A percentile compares a stretch with the other conserved stretches of the same genome.
Conservation (phyloP, 352 stramenopile species). For the Pythium monospermum region DNA sequence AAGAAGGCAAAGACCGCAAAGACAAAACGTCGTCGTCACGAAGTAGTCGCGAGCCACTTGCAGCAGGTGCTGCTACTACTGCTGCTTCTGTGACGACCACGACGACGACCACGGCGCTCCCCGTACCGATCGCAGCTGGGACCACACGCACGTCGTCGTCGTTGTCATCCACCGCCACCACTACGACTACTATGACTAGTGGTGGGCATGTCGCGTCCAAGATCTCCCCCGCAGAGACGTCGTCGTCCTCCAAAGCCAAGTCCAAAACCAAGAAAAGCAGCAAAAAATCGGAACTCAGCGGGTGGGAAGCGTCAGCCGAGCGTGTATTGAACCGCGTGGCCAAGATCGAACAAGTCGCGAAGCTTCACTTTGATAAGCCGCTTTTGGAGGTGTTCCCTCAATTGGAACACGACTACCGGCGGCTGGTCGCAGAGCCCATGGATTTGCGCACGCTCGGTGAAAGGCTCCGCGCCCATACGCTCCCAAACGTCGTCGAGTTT, state of each 20-base stretch:
- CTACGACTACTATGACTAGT: neutral
- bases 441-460: constrained; percentile 71
- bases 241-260: constrained; percentile 16
- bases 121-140: neutral
- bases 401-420: constrained; percentile 51
- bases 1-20: constrained; percentile 26
- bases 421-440: constrained; percentile 73
- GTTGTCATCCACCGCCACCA: neutral
- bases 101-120: neutral
- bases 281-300: constrained; percentile 72
- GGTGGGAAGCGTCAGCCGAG: constrained; percentile 65
- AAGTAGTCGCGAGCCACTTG: too few relatives aligned
- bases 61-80: too few relatives aligned
- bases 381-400: constrained; percentile 75
- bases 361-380: constrained; percentile 78
- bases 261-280: constrained; percentile 67
- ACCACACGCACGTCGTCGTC: neutral
- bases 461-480: constrained; percentile 46
- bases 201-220: constrained; percentile 25
- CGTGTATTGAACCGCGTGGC: constrained; percentile 60
- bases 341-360: constrained; percentile 77
- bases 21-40: neutral
- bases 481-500: constrained; percentile 45
- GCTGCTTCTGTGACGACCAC: neutral
- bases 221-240: constrained; percentile 23